Evolutionary conservation across 176 grass and related monocot genomes (phyloP).

Genomic region (Chrysopogon serrulatus): DNA sequence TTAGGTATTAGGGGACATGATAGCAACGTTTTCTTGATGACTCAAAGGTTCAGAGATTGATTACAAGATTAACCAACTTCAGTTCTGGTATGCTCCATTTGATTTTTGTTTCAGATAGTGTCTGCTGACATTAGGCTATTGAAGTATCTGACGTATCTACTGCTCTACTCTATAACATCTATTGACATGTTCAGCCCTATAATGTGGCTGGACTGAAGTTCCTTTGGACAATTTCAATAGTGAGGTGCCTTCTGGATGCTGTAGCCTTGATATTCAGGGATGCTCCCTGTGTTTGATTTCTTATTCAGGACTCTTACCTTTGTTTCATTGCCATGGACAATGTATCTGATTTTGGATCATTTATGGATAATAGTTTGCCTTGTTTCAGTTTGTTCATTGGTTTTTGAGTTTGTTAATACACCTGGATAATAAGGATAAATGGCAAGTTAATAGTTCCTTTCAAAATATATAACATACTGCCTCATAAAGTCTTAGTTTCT

Average conservation of each 20-base stretch:
- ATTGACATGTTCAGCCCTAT: not conserved
- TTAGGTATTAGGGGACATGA: not conserved
- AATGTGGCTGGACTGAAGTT: not conserved
- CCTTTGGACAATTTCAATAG: not conserved
- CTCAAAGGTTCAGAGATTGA: not conserved
- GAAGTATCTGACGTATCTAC: not conserved
- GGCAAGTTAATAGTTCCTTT: not conserved
- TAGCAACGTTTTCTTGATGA: not conserved
- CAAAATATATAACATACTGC: not conserved
- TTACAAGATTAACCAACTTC: not conserved
- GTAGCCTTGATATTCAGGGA: not conserved
- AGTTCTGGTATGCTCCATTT: not conserved
- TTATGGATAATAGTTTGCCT: not conserved
- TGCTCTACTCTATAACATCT: not conserved
- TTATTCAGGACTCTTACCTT: not conserved
- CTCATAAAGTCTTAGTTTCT: not conserved
- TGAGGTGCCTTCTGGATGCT: not conserved
- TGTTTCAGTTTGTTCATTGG: not conserved
- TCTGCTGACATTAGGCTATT: not conserved
- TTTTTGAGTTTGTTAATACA: too few relatives aligned
- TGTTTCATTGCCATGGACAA: not conserved
- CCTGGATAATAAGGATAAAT: too few relatives aligned
- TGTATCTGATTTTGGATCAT: not conserved
- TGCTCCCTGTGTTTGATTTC: not conserved
- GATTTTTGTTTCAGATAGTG: not conserved